Evolutionary conservation across 441 rosid species (phyloP).

Genomic region (Erysimum cheiri): DNA sequence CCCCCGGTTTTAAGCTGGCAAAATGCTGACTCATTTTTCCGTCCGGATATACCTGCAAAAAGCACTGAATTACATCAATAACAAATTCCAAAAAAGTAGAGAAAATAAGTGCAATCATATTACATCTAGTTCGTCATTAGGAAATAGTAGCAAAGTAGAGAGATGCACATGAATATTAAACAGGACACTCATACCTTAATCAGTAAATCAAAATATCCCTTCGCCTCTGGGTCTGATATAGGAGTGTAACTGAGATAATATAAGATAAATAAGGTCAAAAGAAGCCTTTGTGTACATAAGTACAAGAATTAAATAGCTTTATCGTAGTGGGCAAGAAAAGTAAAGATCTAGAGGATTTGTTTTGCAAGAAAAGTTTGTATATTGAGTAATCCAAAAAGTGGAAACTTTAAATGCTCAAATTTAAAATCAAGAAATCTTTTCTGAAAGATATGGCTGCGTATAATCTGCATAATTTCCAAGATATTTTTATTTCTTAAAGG

Average conservation of each 20-base stretch:
- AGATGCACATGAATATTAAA: conserved; percentile 9
- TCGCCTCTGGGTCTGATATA: conserved; percentile 88
- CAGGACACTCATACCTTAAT: conserved; percentile 68
- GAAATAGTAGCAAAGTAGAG: background rate
- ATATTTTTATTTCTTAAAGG: background rate
- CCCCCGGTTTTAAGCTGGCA: conserved; percentile 94
- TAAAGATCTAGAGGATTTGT: conserved; percentile 1
- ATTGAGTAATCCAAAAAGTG: background rate
- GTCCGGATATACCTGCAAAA: conserved; percentile 85
- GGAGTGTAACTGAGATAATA: conserved; percentile 79
- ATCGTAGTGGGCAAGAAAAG: background rate
- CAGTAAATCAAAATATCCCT: conserved; percentile 88
- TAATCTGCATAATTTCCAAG: conserved; percentile 9
- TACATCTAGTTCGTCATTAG: background rate
- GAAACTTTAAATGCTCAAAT: background rate
- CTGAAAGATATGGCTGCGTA: conserved; percentile 11
- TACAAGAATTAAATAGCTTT: background rate
- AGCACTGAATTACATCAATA: conserved; percentile 13
- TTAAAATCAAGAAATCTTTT: background rate
- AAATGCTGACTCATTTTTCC: conserved; percentile 99
- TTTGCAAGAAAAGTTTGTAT: background rate
- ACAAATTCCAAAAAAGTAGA: background rate
- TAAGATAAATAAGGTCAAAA: background rate
- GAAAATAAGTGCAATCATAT: conserved; percentile 15
- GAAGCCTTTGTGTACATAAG: conserved; percentile 7